Base-by-base conservation (phyloP, 2,329 filamentous ascomycete species). In the Lachnellula cervina region DNA sequence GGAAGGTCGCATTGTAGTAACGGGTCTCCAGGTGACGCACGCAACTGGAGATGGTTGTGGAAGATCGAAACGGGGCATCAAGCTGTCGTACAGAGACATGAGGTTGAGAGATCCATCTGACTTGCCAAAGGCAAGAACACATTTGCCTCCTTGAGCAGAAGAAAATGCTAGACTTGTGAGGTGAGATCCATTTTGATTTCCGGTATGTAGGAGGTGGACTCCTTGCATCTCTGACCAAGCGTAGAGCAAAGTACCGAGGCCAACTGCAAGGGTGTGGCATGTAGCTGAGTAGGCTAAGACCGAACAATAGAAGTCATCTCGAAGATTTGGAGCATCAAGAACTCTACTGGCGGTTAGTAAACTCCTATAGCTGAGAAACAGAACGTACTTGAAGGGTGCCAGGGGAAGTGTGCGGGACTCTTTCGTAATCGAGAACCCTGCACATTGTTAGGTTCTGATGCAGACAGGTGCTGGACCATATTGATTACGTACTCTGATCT, bases 221-320 rank as follows among this genome's bases (percentile, higher is more conserved):
- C 88, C 87, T 32, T 77, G 75, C 35, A 76, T 72, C 69, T 97
- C 92, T 0, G 90, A 93, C 94, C 93, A 99, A 5, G 89, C 82
- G 70, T 96, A 97, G 4, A 99, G 81, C 37, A 85, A 78, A 52
- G 86, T 84, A 0, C 86, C 87, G 14, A 97, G 78, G 0, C 90
- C 93, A 17, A 97, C 89, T 17, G 90, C 93, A 16, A 99, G 79
- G 14, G 87, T 89, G 52, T 88, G 82, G 50, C 84, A 81, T 7
- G 82, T 88, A 42, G 80, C 72, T 0, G 88, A 96, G 70, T 96
- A 97, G 9, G 94, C 90, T 52, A 99, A 78, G 2, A 92, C 80
- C 0, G 92, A 94, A 73, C 91, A 97, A 70, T 99, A 99, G 70
- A 92, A 99, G 71, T 99, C 93, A 66, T 97, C 91, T 55, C 90